Base-by-base conservation (phyloP, 352 stramenopile genomes). In the Phytopythium helicoides region DNA sequence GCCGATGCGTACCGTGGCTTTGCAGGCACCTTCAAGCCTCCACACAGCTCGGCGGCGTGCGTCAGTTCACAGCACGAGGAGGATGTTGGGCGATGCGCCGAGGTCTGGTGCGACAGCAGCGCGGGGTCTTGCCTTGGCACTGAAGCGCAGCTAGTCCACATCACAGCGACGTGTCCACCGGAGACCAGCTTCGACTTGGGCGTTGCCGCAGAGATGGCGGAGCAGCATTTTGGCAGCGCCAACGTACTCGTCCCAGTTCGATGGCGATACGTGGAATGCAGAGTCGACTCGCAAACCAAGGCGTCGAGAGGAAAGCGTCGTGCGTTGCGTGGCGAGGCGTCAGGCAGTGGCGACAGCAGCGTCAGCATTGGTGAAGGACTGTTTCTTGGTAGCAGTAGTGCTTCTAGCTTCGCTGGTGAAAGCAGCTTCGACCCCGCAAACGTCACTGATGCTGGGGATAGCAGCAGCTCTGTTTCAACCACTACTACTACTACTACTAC, bases 261-360 rank as follows among this genome's bases (percentile, higher is more conserved):
- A 18, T 73, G 65, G 65, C 61, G 36, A 33, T 73, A 58, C 47
- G 47, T 54, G 19, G 49, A 54, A 5, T 74, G 65, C 42, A 33
- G 28, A 33, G 28, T 33, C 9, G 9, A 26, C 11, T 18, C 11
- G 15, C 3, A 16, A 15, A 35, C 16, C 36, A 16, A 8, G 3
- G 12, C 7, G 1, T 11, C 26, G 3, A 8, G 47, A 22, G 22
- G 19, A 15, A 25, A 37, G 11, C 36, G 14, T 14, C 36, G 38
- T 9, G 26, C 18, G 1, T 25, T 47, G 11, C 36, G 36, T 7
- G 18, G 35, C 15, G 36, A 37, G 3, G 48, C 21, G 7, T 39
- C 48, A 16, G 46, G 48, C 10, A 49, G 25, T 11, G 23, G 26
- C 16, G 42, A 49, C 26, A 38, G 16, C 42, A 49, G 42, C 26